phyloP scores from a whole-genome alignment of 345 rosid species.

The Corymbia maculata region DNA sequence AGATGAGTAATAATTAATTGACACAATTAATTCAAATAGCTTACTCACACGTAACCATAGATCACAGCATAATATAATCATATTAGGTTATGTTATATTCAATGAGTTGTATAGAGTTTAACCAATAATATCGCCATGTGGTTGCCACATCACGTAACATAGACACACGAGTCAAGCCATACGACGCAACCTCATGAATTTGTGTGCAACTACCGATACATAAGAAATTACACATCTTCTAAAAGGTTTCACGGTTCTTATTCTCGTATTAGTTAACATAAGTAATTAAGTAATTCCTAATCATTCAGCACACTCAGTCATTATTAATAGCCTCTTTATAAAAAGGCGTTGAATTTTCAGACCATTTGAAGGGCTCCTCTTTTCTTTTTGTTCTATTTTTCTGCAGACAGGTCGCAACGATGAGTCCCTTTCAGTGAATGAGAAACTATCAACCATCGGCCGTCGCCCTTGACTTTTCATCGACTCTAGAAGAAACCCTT shows the following conservation, averaged over 20 bases:
- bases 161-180: fast-evolving
- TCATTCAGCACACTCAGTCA: neutral
- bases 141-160: fast-evolving
- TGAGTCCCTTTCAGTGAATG: neutral
- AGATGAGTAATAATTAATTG: neutral
- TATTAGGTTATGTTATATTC: no score
- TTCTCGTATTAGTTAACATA: neutral
- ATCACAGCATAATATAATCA: no score
- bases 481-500: neutral
- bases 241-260: neutral
- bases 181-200: neutral
- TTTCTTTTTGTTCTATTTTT: no score
- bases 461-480: neutral
- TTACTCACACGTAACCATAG: no score
- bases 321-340: neutral
- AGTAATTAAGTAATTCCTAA: neutral
- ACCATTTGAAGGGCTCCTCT: neutral
- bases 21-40: neutral
- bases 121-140: neutral
- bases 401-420: neutral
- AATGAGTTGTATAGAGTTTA: fast-evolving
- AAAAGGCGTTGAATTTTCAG: neutral
- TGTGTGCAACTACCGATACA: neutral
- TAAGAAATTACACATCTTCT: neutral
- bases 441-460: neutral